Base-by-base conservation (phyloP, 1,284 basidiomycete species). In the Apiotrichum sp. region DNA sequence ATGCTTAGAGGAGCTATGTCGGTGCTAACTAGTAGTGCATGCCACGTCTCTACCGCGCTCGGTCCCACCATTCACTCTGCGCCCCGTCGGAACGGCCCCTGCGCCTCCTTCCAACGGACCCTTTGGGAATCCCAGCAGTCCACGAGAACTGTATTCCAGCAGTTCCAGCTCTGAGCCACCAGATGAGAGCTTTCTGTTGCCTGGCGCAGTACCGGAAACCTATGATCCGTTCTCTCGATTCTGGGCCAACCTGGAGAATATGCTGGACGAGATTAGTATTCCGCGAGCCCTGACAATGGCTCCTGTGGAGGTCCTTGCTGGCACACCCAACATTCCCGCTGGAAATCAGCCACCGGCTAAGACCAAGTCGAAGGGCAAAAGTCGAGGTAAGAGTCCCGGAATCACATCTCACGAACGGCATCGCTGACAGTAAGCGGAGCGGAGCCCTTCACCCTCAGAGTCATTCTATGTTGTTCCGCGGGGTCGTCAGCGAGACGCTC, bases 171-270 rank as follows among this genome's bases (percentile, higher is more conserved):
- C 64, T 1, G 65, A 66, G 8, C 55, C 64, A 1, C 64, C 63
- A 39, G 61, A 59, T 16, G 71, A 71, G 52, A 68, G 65, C 2
- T 73, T 63, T 47, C 52, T 71, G 16, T 56, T 72, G 40, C 65
- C 70, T 1, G 70, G 69, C 1, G 61, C 62, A 4, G 48, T 62
- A 2, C 68, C 73, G 2, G 72, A 74, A 39, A 66, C 68, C 0
- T 52, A 67, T 1, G 75, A 78, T 53, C 74, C 74, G 4, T 78
- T 77, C 58, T 64, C 62, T 1, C 56, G 72, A n/a, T 78, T 78
- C 59, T 78, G 76, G 76, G 72, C 69, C 7, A 71, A 71, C 61
- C 58, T 77, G 22, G 75, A 77, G 53, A 75, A 71, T 46, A 70
- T 70, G 62, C 52, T 74, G 34, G 74, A 76, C 16, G 70, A 74